A percentile compares a stretch with the other conserved stretches of the same genome.
Conservation (phyloP, 2,329 filamentous ascomycete species). For the Ophiocordyceps camponoti-saundersi region DNA sequence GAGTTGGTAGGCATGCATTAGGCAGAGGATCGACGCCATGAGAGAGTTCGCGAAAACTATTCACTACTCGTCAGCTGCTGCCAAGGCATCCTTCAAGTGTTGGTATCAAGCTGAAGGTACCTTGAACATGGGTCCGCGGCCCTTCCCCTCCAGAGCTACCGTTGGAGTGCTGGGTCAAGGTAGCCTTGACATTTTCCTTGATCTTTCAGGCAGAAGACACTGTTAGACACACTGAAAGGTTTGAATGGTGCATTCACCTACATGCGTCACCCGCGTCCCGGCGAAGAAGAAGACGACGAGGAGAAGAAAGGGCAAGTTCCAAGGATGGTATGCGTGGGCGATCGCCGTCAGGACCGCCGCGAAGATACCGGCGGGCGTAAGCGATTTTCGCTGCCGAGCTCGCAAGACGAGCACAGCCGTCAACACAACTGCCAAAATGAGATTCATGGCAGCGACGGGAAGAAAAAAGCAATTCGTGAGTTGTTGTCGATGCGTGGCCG, state of each 20-base stretch:
- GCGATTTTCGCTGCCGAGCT: conserved; percentile 54
- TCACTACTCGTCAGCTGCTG: neutral
- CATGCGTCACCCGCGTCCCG: conserved; percentile 71
- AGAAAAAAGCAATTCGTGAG: neutral
- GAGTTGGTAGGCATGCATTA: conserved; percentile 45
- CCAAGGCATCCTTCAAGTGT: neutral
- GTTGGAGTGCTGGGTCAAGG: conserved; percentile 59
- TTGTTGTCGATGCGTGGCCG: too few species aligned
- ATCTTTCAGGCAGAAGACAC: conserved; percentile 30
- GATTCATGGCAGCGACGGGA: conserved; percentile 27
- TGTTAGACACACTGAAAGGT: conserved; percentile 4
- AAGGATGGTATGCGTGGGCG: conserved; percentile 81
- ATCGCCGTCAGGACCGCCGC: conserved; percentile 57
- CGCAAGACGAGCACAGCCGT: conserved; percentile 46
- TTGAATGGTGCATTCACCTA: conserved; percentile 14
- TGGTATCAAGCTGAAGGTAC: conserved; percentile 11
- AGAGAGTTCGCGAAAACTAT: conserved; percentile 71
- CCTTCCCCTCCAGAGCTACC: conserved; percentile 66
- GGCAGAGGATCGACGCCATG: conserved; percentile 49
- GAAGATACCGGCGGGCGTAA: conserved; percentile 62
- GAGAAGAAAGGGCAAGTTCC: conserved; percentile 77
- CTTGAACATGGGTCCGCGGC: conserved; percentile 69
- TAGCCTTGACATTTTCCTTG: conserved; percentile 74
- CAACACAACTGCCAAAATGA: conserved; percentile 37
- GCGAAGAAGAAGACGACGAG: conserved; percentile 74